A percentile compares a stretch with the other conserved stretches of the same genome.
phyloP scores from a whole-genome alignment of 441 rosid species.

The Bruguiera hainesii region DNA sequence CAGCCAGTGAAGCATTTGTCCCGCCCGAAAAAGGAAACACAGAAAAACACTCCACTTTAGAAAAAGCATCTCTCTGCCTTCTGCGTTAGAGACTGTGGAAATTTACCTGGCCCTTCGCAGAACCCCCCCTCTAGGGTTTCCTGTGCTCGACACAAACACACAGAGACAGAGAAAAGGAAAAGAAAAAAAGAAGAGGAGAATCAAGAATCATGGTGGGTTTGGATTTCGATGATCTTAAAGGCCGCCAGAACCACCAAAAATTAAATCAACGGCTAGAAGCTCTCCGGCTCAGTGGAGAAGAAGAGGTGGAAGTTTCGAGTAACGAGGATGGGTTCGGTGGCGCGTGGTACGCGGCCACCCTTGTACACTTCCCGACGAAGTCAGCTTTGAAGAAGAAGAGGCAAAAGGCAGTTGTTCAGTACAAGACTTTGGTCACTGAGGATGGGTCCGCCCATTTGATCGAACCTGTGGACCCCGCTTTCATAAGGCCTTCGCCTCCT shows the following conservation, averaged over 20 bases:
- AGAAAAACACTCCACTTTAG: no score
- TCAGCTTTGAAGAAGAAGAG: not conserved
- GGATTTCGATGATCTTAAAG: not conserved
- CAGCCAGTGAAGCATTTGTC: no score
- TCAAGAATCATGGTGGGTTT: not conserved
- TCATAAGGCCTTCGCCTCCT: slow-evolving; percentile 56
- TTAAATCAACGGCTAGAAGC: no score
- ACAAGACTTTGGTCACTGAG: not conserved
- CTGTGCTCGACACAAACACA: no score
- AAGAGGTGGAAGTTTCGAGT: not conserved
- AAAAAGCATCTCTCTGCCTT: no score
- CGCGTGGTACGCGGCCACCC: not conserved
- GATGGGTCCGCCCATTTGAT: not conserved
- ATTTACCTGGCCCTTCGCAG: no score
- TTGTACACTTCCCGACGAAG: not conserved
- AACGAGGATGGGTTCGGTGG: not conserved
- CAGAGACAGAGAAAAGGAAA: no score
- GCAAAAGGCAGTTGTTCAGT: not conserved
- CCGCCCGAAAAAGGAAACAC: no score
- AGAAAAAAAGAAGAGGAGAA: no score
- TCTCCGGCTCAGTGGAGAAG: not conserved
- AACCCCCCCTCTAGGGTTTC: no score
- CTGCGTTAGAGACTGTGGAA: no score
- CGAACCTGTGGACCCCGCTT: slow-evolving; percentile 36
- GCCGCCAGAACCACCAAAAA: not conserved